phyloP scores from a whole-genome alignment of 2,329 filamentous ascomycete species.

The Eutypa lata region DNA sequence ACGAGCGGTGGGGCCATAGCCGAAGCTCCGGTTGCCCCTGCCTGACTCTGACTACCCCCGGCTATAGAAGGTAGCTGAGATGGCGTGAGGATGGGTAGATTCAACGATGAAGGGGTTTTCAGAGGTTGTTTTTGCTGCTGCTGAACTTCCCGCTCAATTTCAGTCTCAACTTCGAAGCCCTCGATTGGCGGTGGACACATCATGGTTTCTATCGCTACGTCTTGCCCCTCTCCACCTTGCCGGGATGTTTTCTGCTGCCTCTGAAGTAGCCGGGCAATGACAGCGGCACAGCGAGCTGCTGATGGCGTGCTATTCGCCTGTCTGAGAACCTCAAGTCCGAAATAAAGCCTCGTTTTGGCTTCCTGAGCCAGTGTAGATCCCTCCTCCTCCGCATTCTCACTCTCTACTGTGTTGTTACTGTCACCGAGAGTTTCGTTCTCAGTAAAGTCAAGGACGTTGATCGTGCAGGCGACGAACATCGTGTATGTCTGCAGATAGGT shows the following conservation, averaged over 20 bases:
- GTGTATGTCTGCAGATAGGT: slow-evolving; percentile 8
- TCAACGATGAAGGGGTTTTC: no score
- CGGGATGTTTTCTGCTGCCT: slow-evolving; percentile 2
- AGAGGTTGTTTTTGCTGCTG: not conserved
- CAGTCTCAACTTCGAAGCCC: not conserved
- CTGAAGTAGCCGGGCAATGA: slow-evolving; percentile 4
- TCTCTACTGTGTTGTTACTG: not conserved
- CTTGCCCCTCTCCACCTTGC: not conserved
- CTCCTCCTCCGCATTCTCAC: not conserved
- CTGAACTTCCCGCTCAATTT: not conserved
- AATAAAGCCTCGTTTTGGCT: slow-evolving; percentile 8
- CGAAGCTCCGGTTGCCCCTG: not conserved
- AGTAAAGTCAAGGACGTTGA: slow-evolving; percentile 9
- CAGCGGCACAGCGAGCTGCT: slow-evolving; percentile 5
- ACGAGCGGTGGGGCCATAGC: not conserved
- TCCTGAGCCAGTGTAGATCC: slow-evolving; percentile 1
- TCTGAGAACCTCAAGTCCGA: slow-evolving; percentile 7
- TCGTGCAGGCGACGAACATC: slow-evolving; percentile 8
- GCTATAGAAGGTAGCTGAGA: not conserved
- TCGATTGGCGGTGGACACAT: not conserved
- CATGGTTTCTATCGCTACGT: not conserved
- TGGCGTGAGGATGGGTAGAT: not conserved
- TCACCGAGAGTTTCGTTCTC: slow-evolving; percentile 3
- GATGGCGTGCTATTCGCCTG: slow-evolving; percentile 8
- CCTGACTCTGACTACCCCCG: not conserved